Base-by-base conservation (phyloP, 306 rosid genomes). In the Parietaria judaica region DNA sequence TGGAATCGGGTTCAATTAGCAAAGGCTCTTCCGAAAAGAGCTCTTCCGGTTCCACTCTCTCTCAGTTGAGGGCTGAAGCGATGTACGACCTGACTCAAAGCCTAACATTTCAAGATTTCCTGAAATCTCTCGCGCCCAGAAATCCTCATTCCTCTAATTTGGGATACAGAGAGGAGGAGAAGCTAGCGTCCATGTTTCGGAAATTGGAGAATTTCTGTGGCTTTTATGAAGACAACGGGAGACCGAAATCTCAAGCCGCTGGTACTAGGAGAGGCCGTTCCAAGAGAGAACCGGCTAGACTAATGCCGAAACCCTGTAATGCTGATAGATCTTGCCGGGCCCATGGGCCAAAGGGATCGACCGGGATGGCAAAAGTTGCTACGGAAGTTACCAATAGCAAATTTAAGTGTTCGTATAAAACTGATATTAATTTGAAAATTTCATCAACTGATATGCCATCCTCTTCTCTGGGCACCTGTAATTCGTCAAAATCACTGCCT, bases 341-440 rank as follows among this genome's bases (percentile, higher is more conserved):
- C 53, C 74, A 60, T 72, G 79, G 85, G 38, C n/a, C 66, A 67
- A 86, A 72, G 60, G 81, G 83, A 56, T 17, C 71, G 49, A 71
- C 71, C 59, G 78, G 65, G 65, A 46, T 80, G 1, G 83, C 76
- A 46, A 85, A 74, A 66, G 56, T 71, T 47, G 5, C 67, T 50
- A 53, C 80, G 53, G 72, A 80, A 69, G 66, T 76, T 77, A 54
- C 75, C 59, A 86, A 76, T 49, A 83, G 79, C 75, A 78, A 66
- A 60, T 58, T 63, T 38, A 82, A 75, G 74, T 63, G 75, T 54
- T 77, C 72, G 16, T 65, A 74, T 59, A 85, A 79, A 57, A 43
- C 45, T 35, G 67, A 54, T 61, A 75, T 37, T 51, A 70, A 46
- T 57, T 15, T 70, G 76, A 78, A 76, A 61, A 44, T 60, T 54